Evolutionary conservation across 768 basidiomycete species (phyloP), one percentile per base, ranked within the genome.

Genomic region (Pisolithus sp.): DNA sequence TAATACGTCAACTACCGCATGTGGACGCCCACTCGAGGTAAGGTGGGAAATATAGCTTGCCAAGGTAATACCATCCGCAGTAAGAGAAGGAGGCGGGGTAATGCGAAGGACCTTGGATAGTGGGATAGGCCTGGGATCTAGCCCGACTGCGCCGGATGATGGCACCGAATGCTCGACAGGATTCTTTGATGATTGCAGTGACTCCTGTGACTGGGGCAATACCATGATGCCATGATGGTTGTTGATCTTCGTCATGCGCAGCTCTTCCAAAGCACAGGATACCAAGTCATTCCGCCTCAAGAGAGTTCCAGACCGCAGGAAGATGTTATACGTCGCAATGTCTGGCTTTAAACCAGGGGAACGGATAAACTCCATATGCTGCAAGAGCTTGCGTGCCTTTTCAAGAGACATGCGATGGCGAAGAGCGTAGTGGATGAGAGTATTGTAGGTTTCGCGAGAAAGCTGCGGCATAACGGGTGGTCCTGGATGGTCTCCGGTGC

Each of bases 391-490:
- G 13, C 73, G 63, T 0, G 79, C 84, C 23, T 79, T 68, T 1
- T 59, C 52, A 17, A 76, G 66, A 5, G 82, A 82, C 38, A 73
- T 67, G n/a, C 77, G 75, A 57, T 85, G 76, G 7, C 78, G 77
- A 34, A 91, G 72, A 4, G 82, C 71, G 62, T 88, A 89, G 54
- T 85, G 75, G 4, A 90, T 57, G 24, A 91, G 75, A 0, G 79
- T 59, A 61, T 87, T 85, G 65, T 82, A 85, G 1, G 75, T 68
- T 20, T 67, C 62, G 9, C 72, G 52, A 39, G 72, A 68, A 7
- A 81, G 59, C 0, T 64, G 62, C 18, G 70, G 74, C 37, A 68
- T 61, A 46, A 58, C 51, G 17, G 43, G 34, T 41, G 39, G 60
- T 53, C 12, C 43, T 6, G 56, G 45, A 7, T 9, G 8, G 9